Base-by-base conservation (phyloP, 768 basidiomycete species). In the Boletus insuetus region DNA sequence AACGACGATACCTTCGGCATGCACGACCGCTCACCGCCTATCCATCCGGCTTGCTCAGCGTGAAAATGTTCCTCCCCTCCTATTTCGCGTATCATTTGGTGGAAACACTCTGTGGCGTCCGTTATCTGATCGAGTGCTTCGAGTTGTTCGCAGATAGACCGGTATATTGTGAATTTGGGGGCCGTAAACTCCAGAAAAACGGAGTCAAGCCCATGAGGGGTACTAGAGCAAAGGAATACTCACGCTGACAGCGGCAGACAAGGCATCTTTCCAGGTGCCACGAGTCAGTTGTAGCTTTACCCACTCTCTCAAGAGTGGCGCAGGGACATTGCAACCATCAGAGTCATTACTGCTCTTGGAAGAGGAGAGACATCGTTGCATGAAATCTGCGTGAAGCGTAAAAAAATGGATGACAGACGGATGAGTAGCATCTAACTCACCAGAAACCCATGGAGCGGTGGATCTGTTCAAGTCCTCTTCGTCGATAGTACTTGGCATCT, bases 241-340 rank as follows among this genome's bases (percentile, higher is more conserved):
- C 42, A 58, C 61, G 4, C 1, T n/a, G 10, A 9, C 34, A 7
- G 60, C 16, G 3, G 34, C 14, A 38, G 9, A 16, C 22, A 61
- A 17, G n/a, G 50, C 51, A 9, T 38, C 49, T 17, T 54, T 40
- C 61, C 61, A 62, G 6, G 53, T 40, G 6, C 26, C 8, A 17
- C n/a, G 22, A 0, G 16, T 13, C 24, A 63, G 17, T 22, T 29
- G 53, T 13, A 48, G 14, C 20, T 41, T 53, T 2, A 39, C 19
- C 62, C 60, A 63, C 22, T 34, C 53, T 34, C 16, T 41, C 37
- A 59, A 40, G 16, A 62, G 48, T 14, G 24, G 34, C 1, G 40
- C 32, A 2, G 40, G 22, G 29, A 20, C 22, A 24, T 32, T 14
- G 16, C 24, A 24, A 26, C 13, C 42, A 7, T 11, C 8, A n/a